Base-by-base conservation (phyloP, 2,329 filamentous ascomycete genomes). In the Cladorrhinum sp. region DNA sequence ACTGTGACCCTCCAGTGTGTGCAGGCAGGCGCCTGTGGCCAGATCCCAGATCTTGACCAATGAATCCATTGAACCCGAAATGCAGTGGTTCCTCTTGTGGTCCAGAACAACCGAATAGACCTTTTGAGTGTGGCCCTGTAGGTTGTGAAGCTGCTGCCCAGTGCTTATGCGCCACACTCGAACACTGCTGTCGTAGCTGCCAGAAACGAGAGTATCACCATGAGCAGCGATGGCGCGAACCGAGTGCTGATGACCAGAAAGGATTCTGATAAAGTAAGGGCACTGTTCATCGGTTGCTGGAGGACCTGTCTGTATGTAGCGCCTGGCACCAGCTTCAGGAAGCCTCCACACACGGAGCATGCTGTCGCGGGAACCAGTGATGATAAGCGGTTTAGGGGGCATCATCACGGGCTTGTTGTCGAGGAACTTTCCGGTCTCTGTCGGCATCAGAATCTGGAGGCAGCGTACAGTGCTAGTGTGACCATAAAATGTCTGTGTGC, bases 31-130 rank as follows among this genome's bases (percentile, higher is more conserved):
- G 0, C 95, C 95, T 1, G 90, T 95, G 28, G 92, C 87, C 14
- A 99, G 82, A 62, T 94, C 95, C 95, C 95, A 99, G 12, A 99
- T 94, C 76, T 97, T 98, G 72, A 99, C 95, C 65, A 93, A 83
- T 64, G 95, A 96, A 74, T 99, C 95, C 95, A 99, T 99, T 6
- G 93, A 96, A 12, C 95, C 95, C 65, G 93, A 97, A 65, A 99
- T 98, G 76, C 95, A 99, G 46, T 94, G 89, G 71, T 96, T 96
- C 62, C 95, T 90, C 69, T 89, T 87, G 67, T 92, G 89, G 70
- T 99, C 95, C 21, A 98, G 80, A 8, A 99, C 95, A 8, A 99
- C 95, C 63, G 93, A 97, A 74, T 99, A 99, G 0, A 99, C 95
- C 74, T 99, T 98, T 73, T 94, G 88, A 0, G 86, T 84, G 72